Evolutionary conservation across 108 stramenopile species (phyloP).

Genomic region (Nannochloropsis oceanica): DNA sequence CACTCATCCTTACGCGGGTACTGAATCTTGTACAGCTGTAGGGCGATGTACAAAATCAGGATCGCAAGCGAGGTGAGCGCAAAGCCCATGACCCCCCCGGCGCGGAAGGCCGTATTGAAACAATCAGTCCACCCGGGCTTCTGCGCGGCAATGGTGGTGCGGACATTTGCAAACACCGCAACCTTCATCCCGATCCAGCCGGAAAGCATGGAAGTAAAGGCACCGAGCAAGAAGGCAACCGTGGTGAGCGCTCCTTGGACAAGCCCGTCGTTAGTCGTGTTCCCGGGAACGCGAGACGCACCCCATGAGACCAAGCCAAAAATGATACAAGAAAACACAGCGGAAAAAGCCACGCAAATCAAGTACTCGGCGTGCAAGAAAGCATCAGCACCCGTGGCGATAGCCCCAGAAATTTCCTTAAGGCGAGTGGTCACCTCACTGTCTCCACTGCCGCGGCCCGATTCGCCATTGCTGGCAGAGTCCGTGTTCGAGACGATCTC

Average conservation of each 20-base stretch:
- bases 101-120: conserved; percentile 91
- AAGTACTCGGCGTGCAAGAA: conserved; percentile 84
- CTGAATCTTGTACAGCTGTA: conserved; percentile 1
- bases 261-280: not conserved
- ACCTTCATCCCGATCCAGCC: conserved; percentile 96
- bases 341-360: conserved; percentile 78
- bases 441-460: conserved; percentile 32
- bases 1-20: conserved; percentile 56
- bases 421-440: conserved; percentile 55
- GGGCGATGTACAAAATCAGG: conserved; percentile 51
- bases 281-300: conserved; percentile 6
- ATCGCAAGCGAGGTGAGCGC: conserved; percentile 82
- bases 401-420: conserved; percentile 74
- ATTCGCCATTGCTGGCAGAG: conserved; percentile 39
- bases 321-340: conserved; percentile 57
- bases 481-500: conserved; percentile 48
- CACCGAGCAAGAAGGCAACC: conserved; percentile 78
- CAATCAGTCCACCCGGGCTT: conserved; percentile 56
- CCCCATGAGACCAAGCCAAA: conserved; percentile 74
- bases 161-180: conserved; percentile 87
- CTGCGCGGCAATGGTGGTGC: conserved; percentile 74
- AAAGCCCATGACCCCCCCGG: conserved; percentile 96
- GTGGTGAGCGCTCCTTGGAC: conserved; percentile 68
- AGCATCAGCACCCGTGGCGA: conserved; percentile 83
- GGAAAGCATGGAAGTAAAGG: conserved; percentile 55